Percentiles rank a stretch among this genome's conserved stretches.
phyloP scores from a whole-genome alignment of 208 protist species.

The Blastocrithidia nonstop region DNA sequence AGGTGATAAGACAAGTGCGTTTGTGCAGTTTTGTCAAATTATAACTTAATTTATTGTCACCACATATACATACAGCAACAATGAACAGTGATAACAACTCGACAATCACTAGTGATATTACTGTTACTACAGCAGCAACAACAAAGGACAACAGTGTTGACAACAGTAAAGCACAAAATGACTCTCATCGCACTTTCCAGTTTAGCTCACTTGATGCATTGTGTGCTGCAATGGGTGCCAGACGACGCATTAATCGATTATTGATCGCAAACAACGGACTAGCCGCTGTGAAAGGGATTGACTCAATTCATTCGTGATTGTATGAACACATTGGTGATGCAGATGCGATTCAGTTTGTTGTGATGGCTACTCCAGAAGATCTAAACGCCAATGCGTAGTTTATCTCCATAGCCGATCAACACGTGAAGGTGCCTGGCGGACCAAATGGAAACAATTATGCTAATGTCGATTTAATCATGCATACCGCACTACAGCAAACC shows the following conservation, averaged over 20 bases:
- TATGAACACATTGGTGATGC: conserved; percentile 93
- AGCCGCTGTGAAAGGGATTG: conserved; percentile 95
- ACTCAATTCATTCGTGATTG: conserved; percentile 92
- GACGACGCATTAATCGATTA: conserved; percentile 62
- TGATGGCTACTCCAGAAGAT: conserved; percentile 97
- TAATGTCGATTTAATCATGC: conserved; percentile 96
- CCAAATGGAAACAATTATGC: conserved; percentile 97
- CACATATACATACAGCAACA: no score
- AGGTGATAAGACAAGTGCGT: no score
- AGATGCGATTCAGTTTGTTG: conserved; percentile 90
- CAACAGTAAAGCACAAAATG: no score
- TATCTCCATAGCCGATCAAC: conserved; percentile 92
- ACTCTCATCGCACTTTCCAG: no score
- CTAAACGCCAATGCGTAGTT: conserved; percentile 97
- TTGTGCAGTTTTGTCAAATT: no score
- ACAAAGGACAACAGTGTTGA: no score
- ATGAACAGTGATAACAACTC: no score
- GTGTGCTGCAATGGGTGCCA: conserved; percentile 35
- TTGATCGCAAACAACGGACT: conserved; percentile 98
- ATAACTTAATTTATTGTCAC: no score
- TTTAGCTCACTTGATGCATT: conserved; percentile 35
- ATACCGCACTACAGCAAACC: conserved; percentile 85
- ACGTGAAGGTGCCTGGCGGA: conserved; percentile 92
- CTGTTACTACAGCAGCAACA: no score
- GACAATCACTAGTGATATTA: no score